Percentiles rank a stretch among this genome's conserved stretches.
phyloP scores from a whole-genome alignment of 1,284 basidiomycete species.

The Mycosarcoma maydis region DNA sequence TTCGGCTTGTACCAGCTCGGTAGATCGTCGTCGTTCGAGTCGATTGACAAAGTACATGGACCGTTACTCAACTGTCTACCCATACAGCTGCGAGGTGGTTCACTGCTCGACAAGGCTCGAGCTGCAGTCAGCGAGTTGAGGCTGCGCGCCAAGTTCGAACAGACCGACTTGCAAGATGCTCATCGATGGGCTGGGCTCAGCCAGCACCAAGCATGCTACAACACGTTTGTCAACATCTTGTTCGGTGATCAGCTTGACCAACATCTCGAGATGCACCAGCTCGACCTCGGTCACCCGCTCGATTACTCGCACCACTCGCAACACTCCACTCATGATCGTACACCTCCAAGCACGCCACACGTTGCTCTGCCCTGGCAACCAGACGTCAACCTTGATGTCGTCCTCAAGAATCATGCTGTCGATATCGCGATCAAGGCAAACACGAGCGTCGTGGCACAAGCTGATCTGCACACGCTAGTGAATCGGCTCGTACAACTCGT shows the following conservation, averaged over 20 bases:
- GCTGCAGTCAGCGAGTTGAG: constrained; percentile 8
- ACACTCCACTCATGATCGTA: background rate
- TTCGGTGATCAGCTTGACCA: constrained; percentile 9
- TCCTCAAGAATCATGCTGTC: constrained; percentile 6
- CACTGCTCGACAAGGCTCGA: constrained; percentile 15
- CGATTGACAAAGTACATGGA: constrained; percentile 42
- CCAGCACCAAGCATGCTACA: constrained; percentile 28
- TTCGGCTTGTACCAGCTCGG: constrained; percentile 55
- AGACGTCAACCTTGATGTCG: constrained; percentile 32
- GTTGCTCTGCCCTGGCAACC: constrained; percentile 27
- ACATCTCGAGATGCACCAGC: constrained; percentile 3
- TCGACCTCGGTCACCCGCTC: constrained; percentile 35
- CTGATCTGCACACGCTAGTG: constrained; percentile 1
- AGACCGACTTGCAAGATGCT: constrained; percentile 35
- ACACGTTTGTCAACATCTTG: constrained; percentile 48
- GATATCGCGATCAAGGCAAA: constrained; percentile 33
- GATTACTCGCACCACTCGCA: constrained; percentile 1
- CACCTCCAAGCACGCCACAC: constrained; percentile 3
- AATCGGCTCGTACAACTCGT: background rate
- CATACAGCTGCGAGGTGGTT: constrained; percentile 12
- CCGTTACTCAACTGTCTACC: constrained; percentile 55
- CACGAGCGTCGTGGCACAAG: background rate
- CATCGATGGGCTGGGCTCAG: constrained; percentile 23
- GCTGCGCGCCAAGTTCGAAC: constrained; percentile 36
- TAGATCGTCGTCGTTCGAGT: constrained; percentile 31